These are phyloP conservation scores for Microbotryum saponariae DNA, from an alignment of 1,284 basidiomycete genomes.

Conservation along the genomic window DNA sequence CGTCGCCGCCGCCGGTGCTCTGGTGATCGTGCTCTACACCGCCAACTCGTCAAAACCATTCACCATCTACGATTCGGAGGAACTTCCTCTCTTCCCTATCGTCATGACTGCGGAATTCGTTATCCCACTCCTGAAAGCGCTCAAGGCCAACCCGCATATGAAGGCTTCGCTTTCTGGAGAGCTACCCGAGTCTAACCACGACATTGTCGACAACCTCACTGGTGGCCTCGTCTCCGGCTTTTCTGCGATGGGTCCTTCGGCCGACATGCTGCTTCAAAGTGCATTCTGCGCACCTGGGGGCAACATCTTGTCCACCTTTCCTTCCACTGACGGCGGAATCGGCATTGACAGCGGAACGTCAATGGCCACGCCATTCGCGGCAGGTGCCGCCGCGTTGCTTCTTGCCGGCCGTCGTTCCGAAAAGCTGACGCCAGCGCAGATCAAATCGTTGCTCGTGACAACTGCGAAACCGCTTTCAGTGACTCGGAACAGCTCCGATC, in stretches of 20 bases:
- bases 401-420: constrained; percentile 51
- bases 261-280: constrained; percentile 55
- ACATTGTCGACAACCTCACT: constrained; percentile 43
- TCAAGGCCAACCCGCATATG: too few relatives aligned
- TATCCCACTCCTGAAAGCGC: too few relatives aligned
- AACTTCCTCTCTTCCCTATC: too few relatives aligned
- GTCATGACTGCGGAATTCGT: too few relatives aligned
- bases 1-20: too few relatives aligned
- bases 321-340: constrained; percentile 46
- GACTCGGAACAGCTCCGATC: constrained; percentile 45
- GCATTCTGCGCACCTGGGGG: constrained; percentile 54
- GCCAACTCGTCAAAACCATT: too few relatives aligned
- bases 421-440: constrained; percentile 43
- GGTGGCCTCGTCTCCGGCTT: constrained; percentile 51
- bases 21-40: too few relatives aligned
- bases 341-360: constrained; percentile 46
- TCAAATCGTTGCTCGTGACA: constrained; percentile 52
- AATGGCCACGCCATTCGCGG: constrained; percentile 46
- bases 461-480: constrained; percentile 51
- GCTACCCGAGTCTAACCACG: too few relatives aligned
- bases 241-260: constrained; percentile 47
- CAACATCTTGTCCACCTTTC: constrained; percentile 56
- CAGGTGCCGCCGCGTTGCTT: constrained; percentile 59
- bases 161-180: too few relatives aligned
- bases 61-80: too few relatives aligned